Conservation (phyloP, 1,139 yeast species). For the Magnusiomyces clavatus region DNA sequence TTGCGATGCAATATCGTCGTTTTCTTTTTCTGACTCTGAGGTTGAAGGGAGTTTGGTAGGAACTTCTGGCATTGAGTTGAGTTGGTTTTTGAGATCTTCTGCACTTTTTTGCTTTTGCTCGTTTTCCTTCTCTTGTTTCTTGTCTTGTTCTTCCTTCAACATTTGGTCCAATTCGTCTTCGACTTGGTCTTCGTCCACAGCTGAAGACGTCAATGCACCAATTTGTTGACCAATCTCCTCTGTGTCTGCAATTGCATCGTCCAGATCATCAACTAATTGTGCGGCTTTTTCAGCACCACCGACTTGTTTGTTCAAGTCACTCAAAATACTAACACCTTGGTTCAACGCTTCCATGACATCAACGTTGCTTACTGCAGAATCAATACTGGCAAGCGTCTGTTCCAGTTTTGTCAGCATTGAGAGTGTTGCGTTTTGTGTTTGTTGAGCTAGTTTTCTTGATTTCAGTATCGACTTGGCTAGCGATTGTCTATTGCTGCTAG, state of each 20-base stretch:
- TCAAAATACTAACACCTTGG: constrained; percentile 27
- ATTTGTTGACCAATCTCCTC: constrained; percentile 30
- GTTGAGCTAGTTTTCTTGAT: constrained; percentile 23
- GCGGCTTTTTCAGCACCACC: constrained; percentile 33
- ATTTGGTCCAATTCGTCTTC: constrained; percentile 26
- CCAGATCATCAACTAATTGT: constrained; percentile 30
- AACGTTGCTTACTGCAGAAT: constrained; percentile 23
- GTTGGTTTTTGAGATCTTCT: background rate
- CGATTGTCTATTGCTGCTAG: constrained; percentile 19
- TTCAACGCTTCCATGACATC: constrained; percentile 27
- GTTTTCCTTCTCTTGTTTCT: background rate
- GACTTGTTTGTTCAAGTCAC: constrained; percentile 26
- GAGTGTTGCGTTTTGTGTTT: constrained; percentile 25
- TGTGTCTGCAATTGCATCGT: constrained; percentile 28
- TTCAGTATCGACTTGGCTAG: constrained; percentile 27
- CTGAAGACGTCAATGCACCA: constrained; percentile 18
- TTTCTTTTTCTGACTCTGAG: background rate
- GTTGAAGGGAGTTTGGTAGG: background rate
- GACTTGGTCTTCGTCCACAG: constrained; percentile 25
- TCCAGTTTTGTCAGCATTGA: constrained; percentile 30
- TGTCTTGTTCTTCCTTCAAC: constrained; percentile 17
- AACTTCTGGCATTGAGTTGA: background rate
- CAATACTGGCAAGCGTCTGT: constrained; percentile 26
- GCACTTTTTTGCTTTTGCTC: background rate
- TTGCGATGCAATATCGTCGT: constrained; percentile 6